phyloP scores from a whole-genome alignment of 495 filamentous ascomycete genomes.

The Penicillium goetzii region DNA sequence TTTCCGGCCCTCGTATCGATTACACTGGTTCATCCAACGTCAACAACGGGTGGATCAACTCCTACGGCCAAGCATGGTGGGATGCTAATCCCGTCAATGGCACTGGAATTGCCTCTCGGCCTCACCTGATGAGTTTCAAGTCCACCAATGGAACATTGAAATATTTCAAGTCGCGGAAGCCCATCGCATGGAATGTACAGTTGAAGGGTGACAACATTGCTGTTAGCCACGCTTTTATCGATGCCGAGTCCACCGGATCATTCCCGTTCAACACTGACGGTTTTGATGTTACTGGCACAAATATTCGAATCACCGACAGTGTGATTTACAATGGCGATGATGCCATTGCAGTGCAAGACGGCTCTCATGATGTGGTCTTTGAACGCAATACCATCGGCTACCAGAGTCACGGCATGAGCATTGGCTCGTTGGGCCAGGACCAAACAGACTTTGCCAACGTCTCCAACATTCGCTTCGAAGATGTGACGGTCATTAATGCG shows the following conservation, averaged over 20 bases:
- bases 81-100: slow-evolving; percentile 43
- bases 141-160: slow-evolving; percentile 39
- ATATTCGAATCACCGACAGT: slow-evolving; percentile 41
- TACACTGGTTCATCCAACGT: slow-evolving; percentile 37
- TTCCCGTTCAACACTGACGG: slow-evolving; percentile 53
- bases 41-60: slow-evolving; percentile 48
- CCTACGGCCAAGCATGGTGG: slow-evolving; percentile 52
- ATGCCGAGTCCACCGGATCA: slow-evolving; percentile 42
- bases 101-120: slow-evolving; percentile 39
- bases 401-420: slow-evolving; percentile 48
- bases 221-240: slow-evolving; percentile 44
- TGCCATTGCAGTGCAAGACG: slow-evolving; percentile 43
- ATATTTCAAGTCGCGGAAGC: slow-evolving; percentile 47
- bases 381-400: slow-evolving; percentile 43
- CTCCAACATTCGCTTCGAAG: slow-evolving; percentile 43
- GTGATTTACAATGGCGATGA: slow-evolving; percentile 51
- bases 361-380: slow-evolving; percentile 43
- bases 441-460: slow-evolving; percentile 38
- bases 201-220: slow-evolving; percentile 41
- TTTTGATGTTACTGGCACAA: slow-evolving; percentile 44
- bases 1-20: slow-evolving; percentile 39
- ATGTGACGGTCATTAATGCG: slow-evolving; percentile 43
- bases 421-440: slow-evolving; percentile 44
- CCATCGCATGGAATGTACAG: slow-evolving; percentile 49
- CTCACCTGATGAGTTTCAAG: slow-evolving; percentile 46